Evolutionary conservation across 2,329 filamentous ascomycete genomes (phyloP).

Genomic region (Lachnellula suecica): DNA sequence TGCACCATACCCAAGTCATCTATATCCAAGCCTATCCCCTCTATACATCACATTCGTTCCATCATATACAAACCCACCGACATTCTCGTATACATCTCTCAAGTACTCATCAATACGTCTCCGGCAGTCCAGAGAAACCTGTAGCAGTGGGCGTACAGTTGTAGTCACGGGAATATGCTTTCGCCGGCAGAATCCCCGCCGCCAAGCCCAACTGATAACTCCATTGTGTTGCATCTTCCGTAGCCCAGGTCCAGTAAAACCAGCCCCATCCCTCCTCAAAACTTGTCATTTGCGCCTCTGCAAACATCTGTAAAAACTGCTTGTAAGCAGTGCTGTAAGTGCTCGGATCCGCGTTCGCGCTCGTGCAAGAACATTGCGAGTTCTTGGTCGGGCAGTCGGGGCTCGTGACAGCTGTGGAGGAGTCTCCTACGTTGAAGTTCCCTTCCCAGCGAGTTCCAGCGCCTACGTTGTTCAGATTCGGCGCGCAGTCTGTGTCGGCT

Average conservation of each 20-base stretch:
- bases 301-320: constrained; percentile 82
- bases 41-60: not conserved
- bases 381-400: constrained; percentile 74
- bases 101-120: constrained; percentile 45
- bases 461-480: constrained; percentile 84
- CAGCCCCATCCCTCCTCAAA: constrained; percentile 95
- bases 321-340: constrained; percentile 76
- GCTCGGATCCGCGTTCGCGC: constrained; percentile 72
- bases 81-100: not conserved
- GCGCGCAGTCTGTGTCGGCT: constrained; percentile 92
- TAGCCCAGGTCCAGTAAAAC: constrained; percentile 99
- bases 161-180: constrained; percentile 71
- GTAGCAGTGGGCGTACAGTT: constrained; percentile 60
- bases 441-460: constrained; percentile 91
- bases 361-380: constrained; percentile 67
- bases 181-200: constrained; percentile 75
- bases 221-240: constrained; percentile 84
- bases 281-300: constrained; percentile 91
- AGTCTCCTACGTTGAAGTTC: constrained; percentile 70
- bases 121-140: constrained; percentile 50
- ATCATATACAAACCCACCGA: not conserved
- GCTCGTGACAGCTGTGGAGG: constrained; percentile 52
- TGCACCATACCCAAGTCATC: too few relatives aligned
- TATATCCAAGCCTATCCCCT: not conserved
- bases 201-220: constrained; percentile 80